A percentile compares a stretch with the other conserved stretches of the same genome.
These are phyloP conservation scores for Dryas drummondii DNA, from an alignment of 306 rosid species.

Conservation along the genomic window DNA sequence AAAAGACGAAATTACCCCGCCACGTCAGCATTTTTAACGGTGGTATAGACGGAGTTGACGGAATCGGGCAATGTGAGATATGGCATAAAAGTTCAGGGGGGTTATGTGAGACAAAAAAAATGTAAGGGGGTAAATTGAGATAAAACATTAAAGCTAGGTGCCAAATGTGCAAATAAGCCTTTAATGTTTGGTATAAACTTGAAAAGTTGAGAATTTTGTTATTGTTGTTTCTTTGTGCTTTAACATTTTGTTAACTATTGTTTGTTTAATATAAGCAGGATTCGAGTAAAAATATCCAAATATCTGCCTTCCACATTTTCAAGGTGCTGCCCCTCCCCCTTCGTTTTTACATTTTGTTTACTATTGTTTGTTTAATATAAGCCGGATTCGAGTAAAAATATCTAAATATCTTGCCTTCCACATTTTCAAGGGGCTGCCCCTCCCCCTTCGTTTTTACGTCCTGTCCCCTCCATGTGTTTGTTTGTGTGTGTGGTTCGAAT, in stretches of 20 bases:
- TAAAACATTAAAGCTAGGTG: no score
- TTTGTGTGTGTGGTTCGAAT: neutral
- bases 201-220: slow-evolving; percentile 8
- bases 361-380: slow-evolving; percentile 23
- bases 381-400: slow-evolving; percentile 96
- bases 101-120: no score
- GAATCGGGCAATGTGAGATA: no score
- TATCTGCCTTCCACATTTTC: slow-evolving; percentile 96
- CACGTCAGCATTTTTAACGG: no score
- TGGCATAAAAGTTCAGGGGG: no score
- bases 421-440: slow-evolving; percentile 78
- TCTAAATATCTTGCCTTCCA: slow-evolving; percentile 88
- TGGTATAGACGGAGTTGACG: no score
- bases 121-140: no score
- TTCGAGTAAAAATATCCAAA: slow-evolving; percentile 89
- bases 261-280: slow-evolving; percentile 56
- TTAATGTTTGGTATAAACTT: neutral
- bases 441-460: slow-evolving; percentile 1
- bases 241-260: slow-evolving; percentile 8
- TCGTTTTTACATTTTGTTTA: slow-evolving; percentile 20
- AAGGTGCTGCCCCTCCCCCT: slow-evolving; percentile 48
- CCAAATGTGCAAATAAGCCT: no score
- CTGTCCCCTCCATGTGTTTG: slow-evolving; percentile 4
- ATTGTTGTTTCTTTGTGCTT: slow-evolving; percentile 26
- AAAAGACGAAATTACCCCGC: no score